Conservation (phyloP, 2,329 filamentous ascomycete genomes). For the Arachnopeziza araneosa region DNA sequence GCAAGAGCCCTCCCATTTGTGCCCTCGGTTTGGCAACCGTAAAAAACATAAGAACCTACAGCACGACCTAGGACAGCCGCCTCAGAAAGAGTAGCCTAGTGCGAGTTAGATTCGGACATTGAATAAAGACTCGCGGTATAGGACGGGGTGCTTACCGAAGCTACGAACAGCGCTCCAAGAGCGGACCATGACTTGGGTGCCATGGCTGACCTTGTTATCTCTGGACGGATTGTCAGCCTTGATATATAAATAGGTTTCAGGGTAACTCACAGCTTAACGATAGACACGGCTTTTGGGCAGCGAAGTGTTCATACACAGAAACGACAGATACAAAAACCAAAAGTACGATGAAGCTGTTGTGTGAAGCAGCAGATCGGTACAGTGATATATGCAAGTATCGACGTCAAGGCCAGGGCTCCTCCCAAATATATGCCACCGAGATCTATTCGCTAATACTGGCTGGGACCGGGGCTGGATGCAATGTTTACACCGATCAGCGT, state of each 20-base stretch:
- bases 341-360: not conserved
- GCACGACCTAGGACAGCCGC: not conserved
- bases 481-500: not conserved
- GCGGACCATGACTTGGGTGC: not conserved
- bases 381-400: not conserved
- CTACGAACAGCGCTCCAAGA: not conserved
- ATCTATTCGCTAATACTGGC: not conserved
- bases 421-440: not conserved
- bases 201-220: not conserved
- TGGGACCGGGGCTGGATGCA: not conserved
- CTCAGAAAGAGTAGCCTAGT: not conserved
- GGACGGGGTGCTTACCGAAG: not conserved
- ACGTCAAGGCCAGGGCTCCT: not conserved
- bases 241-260: not conserved
- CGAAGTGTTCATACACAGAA: not conserved
- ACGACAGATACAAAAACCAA: not conserved
- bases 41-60: constrained; percentile 12
- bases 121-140: not conserved
- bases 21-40: constrained; percentile 33
- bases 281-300: not conserved
- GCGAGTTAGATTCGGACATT: not conserved
- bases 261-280: not conserved
- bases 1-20: constrained; percentile 22
- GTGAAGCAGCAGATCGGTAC: not conserved
- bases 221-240: not conserved